Percentiles rank a stretch among this genome's conserved stretches.
Conservation (phyloP, 176 grass and related monocot species). For the Ensete glaucum region DNA sequence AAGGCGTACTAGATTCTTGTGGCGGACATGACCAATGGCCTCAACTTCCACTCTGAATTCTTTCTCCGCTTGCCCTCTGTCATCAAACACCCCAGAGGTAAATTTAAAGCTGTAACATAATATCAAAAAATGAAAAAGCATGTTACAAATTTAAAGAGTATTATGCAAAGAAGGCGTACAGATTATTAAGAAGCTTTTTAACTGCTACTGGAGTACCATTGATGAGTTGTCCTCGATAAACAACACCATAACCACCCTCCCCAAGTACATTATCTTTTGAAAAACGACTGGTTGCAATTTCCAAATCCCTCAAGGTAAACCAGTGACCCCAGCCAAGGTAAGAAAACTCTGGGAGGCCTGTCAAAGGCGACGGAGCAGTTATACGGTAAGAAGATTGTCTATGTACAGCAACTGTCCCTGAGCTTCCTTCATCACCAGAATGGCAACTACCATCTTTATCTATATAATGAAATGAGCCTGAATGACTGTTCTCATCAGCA, state of each 20-base stretch:
- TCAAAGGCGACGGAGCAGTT: slow-evolving; percentile 37
- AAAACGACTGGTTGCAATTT: slow-evolving; percentile 68
- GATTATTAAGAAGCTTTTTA: slow-evolving; percentile 91
- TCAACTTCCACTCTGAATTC: slow-evolving; percentile 99
- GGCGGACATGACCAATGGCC: slow-evolving; percentile 90
- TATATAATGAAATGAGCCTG: slow-evolving; percentile 24
- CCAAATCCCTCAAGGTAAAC: slow-evolving; percentile 91
- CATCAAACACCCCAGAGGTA: slow-evolving; percentile 3
- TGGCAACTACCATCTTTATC: slow-evolving; percentile 41
- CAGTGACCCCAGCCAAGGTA: slow-evolving; percentile 93
- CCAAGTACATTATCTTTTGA: slow-evolving; percentile 87
- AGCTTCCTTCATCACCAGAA: slow-evolving; percentile 22
- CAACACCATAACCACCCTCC: slow-evolving; percentile 88
- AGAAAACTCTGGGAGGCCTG: slow-evolving; percentile 74
- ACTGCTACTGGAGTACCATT: slow-evolving; percentile 77
- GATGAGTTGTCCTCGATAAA: slow-evolving; percentile 71
- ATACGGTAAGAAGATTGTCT: slow-evolving; percentile 34
- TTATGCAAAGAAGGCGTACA: slow-evolving; percentile 35
- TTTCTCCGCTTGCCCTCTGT: slow-evolving; percentile 84
- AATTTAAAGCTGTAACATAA: slow-evolving; percentile 1
- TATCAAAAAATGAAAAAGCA: not conserved
- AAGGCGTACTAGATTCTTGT: slow-evolving; percentile 93
- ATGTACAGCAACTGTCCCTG: slow-evolving; percentile 22
- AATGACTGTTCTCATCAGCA: slow-evolving; percentile 46
- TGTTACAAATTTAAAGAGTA: not conserved